These are phyloP conservation scores for Claviceps sorghi DNA, from an alignment of 2,329 filamentous ascomycete species.

Conservation along the genomic window DNA sequence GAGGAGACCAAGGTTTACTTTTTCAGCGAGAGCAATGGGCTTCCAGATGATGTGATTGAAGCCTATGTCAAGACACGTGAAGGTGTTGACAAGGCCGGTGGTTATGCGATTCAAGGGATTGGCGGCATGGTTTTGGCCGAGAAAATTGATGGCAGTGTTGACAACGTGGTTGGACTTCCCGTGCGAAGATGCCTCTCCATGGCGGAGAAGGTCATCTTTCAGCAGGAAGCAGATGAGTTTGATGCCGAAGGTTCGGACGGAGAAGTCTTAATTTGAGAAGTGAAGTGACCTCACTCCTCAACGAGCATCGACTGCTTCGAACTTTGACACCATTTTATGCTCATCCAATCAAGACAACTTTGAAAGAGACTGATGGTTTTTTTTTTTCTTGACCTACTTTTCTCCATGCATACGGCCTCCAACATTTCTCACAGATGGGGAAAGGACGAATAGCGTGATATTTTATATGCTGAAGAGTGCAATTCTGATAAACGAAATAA, in stretches of 20 bases:
- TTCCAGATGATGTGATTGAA: slow-evolving; percentile 67
- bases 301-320: neutral
- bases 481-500: neutral
- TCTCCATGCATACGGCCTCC: neutral
- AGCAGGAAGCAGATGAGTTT: slow-evolving; percentile 50
- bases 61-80: slow-evolving; percentile 72
- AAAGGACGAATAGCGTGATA: neutral
- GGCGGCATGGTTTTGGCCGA: slow-evolving; percentile 79
- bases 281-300: neutral
- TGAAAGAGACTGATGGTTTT: neutral
- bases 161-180: slow-evolving; percentile 89
- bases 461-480: neutral
- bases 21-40: slow-evolving; percentile 43
- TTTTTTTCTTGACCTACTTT: neutral
- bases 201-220: slow-evolving; percentile 76
- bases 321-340: too few relatives aligned
- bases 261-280: slow-evolving; percentile 10
- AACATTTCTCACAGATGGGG: neutral
- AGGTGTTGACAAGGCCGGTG: slow-evolving; percentile 89
- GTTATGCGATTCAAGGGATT: slow-evolving; percentile 84
- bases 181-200: slow-evolving; percentile 62
- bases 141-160: slow-evolving; percentile 73
- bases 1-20: slow-evolving; percentile 92
- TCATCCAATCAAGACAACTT: neutral
- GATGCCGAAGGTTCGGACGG: slow-evolving; percentile 32